Evolutionary conservation across 352 stramenopile species (phyloP), one percentile per base, ranked within the genome.

Genomic region (Blastocystis sp.): DNA sequence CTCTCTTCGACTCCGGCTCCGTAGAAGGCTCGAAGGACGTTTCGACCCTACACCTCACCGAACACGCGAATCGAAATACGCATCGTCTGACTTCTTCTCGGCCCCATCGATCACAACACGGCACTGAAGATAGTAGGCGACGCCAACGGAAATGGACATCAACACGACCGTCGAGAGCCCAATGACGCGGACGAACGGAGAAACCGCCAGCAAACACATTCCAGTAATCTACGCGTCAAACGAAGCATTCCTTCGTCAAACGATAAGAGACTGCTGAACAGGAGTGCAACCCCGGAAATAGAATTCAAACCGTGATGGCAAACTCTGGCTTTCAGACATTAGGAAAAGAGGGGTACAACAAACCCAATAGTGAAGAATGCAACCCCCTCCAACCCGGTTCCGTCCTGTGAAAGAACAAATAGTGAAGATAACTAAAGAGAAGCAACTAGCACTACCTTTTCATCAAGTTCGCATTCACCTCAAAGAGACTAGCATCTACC

Each of bases 251-350:
- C 50, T 12, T 1, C 37, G 9, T 2, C 13, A 29, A 59, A 77
- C 66, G 66, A 77, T 77, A 16, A 77, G 45, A 45, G 66, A 35
- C 45, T 77, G 66, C 50, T 77, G 66, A 1, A 51, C 37, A 51
- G 31, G 33, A 45, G 66, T 26, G 50, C 66, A 60, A 51, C 66
- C 55, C 66, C 29, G 50, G 24, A 77, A 77, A 35, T 50, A 77
- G 3, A 77, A 1, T 45, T 77, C 66, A 77, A 77, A 77, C 29
- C 66, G 66, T 19, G 66, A 77, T n/a, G 66, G 66, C 45, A 55
- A 55, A 55, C 45, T 55, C 6, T 55, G 9, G 9, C 16, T 16
- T 55, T 19, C 16, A 19, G 45, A 55, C 45, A 19, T 6, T 16
- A 16, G 16, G 6, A 19, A 16, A 55, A 16, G 45, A 55, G 45